Evolutionary conservation across 352 stramenopile genomes (phyloP).

Genomic region (Hyphochytrium catenoides): DNA sequence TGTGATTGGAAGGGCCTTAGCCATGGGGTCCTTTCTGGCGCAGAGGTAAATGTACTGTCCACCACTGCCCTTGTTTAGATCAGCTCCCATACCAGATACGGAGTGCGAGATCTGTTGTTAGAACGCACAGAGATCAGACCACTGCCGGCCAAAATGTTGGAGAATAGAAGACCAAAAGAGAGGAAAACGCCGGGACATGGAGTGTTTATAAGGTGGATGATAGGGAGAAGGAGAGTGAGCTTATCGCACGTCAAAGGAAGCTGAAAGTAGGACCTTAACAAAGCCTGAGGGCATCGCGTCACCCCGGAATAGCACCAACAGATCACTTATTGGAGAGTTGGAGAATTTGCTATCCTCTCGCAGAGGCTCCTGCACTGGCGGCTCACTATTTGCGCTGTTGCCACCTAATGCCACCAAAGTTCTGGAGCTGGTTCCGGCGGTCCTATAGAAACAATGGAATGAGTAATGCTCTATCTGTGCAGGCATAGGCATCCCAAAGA

Average conservation of each 20-base stretch:
- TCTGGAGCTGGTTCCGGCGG: too few species aligned
- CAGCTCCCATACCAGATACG: conserved; percentile 31
- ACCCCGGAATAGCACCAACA: conserved; percentile 45
- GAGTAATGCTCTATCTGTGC: too few species aligned
- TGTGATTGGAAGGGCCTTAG: conserved; percentile 31
- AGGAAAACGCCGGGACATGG: too few species aligned
- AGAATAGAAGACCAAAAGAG: too few species aligned
- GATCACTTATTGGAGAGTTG: conserved; percentile 26
- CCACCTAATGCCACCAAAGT: too few species aligned
- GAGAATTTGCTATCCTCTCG: not conserved
- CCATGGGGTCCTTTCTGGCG: conserved; percentile 19
- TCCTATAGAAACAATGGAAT: too few species aligned
- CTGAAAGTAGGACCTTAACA: conserved; percentile 20
- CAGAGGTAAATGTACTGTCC: conserved; percentile 48
- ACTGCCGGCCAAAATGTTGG: not conserved
- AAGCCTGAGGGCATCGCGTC: conserved; percentile 35
- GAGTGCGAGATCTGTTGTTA: conserved; percentile 31
- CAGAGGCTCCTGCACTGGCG: too few species aligned
- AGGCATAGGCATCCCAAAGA: too few species aligned
- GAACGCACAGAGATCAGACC: not conserved
- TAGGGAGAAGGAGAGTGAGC: too few species aligned
- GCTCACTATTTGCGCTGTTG: too few species aligned
- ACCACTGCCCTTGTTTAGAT: conserved; percentile 51
- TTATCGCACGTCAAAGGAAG: too few species aligned
- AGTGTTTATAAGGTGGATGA: too few species aligned